phyloP scores from a whole-genome alignment of 768 basidiomycete species.

The Xerocomellus intermedius region DNA sequence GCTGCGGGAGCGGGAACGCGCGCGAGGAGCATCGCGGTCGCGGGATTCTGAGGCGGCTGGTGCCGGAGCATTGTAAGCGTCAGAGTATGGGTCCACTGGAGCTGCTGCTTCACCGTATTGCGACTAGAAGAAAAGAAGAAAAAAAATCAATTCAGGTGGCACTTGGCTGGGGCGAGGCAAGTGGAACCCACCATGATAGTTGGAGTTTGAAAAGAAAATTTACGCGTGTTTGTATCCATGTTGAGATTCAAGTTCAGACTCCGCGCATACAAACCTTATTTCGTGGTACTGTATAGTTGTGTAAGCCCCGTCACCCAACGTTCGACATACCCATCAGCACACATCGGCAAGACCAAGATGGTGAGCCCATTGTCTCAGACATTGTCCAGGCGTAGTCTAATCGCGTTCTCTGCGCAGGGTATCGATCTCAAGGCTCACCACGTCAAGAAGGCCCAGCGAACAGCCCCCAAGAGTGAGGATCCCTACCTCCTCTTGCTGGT shows the following conservation, averaged over 20 bases:
- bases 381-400: slow-evolving; percentile 23
- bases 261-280: slow-evolving; percentile 38
- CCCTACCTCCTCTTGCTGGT: slow-evolving; percentile 97
- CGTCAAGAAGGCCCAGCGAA: slow-evolving; percentile 96
- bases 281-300: slow-evolving; percentile 58
- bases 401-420: slow-evolving; percentile 53
- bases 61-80: slow-evolving; percentile 72
- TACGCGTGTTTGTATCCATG: slow-evolving; percentile 46
- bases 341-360: slow-evolving; percentile 72
- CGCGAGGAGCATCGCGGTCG: slow-evolving; percentile 58
- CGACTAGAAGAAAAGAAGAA: slow-evolving; percentile 17
- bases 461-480: slow-evolving; percentile 98
- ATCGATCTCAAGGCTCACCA: slow-evolving; percentile 96
- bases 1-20: slow-evolving; percentile 76
- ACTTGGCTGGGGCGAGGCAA: slow-evolving; percentile 10
- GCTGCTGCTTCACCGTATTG: slow-evolving; percentile 67
- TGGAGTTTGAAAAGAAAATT: slow-evolving; percentile 42
- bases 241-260: slow-evolving; percentile 27
- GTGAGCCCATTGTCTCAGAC: slow-evolving; percentile 57
- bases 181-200: slow-evolving; percentile 64
- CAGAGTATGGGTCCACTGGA: slow-evolving; percentile 77
- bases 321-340: slow-evolving; percentile 48
- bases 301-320: slow-evolving; percentile 47
- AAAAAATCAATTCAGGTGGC: background rate
- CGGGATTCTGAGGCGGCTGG: slow-evolving; percentile 44